Evolutionary conservation across 192 early-diverging fungal genomes (phyloP), one percentile per base, ranked within the genome.

Genomic region (Dimargaris xerosporica): DNA sequence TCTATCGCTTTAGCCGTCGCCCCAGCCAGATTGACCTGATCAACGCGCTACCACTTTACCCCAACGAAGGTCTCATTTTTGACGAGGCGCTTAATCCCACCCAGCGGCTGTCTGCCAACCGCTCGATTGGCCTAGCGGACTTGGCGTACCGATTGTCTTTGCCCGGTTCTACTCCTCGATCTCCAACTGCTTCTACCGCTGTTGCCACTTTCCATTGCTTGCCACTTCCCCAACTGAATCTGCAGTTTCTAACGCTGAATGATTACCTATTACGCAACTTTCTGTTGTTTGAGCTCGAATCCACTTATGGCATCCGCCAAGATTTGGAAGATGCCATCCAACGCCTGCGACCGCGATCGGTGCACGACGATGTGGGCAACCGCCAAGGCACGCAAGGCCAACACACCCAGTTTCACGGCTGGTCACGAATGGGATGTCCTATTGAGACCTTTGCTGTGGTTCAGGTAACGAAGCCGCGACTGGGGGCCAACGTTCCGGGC

Each of bases 221-320:
- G 17, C 79, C 88, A 1, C 69, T 93, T 6, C 96, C 96, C 5
- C 93, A 94, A 67, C 78, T 99, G 23, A 87, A 87, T 55, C 74
- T 99, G 26, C 96, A 99, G 76, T 99, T 89, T 67, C 75, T 99
- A 62, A 88, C 93, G 0, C 67, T 92, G 21, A 85, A 87, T 43
- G 97, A 99, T 67, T 97, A 96, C 70, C 68, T 99, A 48, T 70
- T 83, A 19, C 81, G 97, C 39, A 88, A 89, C 69, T 89, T 90
- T 58, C 80, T 82, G 46, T 75, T 98, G 29, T 86, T 87, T 72
- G 81, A 85, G 10, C 64, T 91, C 23, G 97, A 99, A 67, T 81
- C 78, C 47, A 83, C 84, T 1, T 86, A 81, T 62, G 89, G 83
- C 51, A 89, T 99, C 54, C 78, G 91, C 43, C 82, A 91, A 63